phyloP scores from a whole-genome alignment of 2,329 filamentous ascomycete species.

The Leptographium procerum region DNA sequence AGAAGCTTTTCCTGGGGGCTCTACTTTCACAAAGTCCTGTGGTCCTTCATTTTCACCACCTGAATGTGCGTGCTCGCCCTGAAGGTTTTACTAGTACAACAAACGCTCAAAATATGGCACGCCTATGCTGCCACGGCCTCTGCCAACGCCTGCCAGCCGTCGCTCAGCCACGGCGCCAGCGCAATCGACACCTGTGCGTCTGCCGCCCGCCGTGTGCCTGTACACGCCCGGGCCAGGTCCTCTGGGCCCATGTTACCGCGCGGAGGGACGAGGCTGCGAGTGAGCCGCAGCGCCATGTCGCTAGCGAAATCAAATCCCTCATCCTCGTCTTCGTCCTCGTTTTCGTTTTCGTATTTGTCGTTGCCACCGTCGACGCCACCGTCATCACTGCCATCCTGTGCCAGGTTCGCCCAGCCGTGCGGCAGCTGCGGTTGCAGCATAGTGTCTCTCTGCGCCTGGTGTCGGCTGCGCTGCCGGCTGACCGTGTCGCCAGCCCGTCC shows the following conservation, averaged over 20 bases:
- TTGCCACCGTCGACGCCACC: slow-evolving; percentile 26
- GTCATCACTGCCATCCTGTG: slow-evolving; percentile 25
- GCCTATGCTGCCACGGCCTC: slow-evolving; percentile 19
- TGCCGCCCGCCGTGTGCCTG: slow-evolving; percentile 56
- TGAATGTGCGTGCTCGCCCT: too few species aligned
- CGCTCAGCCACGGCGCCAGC: slow-evolving; percentile 65
- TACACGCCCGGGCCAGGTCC: slow-evolving; percentile 62
- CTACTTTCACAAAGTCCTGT: too few species aligned
- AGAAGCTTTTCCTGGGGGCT: too few species aligned
- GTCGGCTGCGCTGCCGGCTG: slow-evolving; percentile 36
- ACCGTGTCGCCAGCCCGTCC: too few species aligned
- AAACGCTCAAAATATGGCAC: too few species aligned
- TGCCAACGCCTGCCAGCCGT: slow-evolving; percentile 52
- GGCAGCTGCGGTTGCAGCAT: slow-evolving; percentile 72
- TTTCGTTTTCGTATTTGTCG: slow-evolving; percentile 17
- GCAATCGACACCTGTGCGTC: slow-evolving; percentile 71
- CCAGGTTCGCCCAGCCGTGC: slow-evolving; percentile 69
- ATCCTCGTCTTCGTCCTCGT: slow-evolving; percentile 20
- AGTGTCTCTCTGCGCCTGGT: slow-evolving; percentile 61
- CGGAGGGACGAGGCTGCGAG: slow-evolving; percentile 62
- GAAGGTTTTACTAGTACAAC: too few species aligned
- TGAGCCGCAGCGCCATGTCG: slow-evolving; percentile 74
- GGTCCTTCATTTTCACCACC: too few species aligned
- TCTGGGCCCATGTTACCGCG: slow-evolving; percentile 53
- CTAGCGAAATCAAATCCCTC: slow-evolving; percentile 42